Evolutionary conservation across 2,329 filamentous ascomycete genomes (phyloP).

Genomic region (Teratosphaeria nubilosa): DNA sequence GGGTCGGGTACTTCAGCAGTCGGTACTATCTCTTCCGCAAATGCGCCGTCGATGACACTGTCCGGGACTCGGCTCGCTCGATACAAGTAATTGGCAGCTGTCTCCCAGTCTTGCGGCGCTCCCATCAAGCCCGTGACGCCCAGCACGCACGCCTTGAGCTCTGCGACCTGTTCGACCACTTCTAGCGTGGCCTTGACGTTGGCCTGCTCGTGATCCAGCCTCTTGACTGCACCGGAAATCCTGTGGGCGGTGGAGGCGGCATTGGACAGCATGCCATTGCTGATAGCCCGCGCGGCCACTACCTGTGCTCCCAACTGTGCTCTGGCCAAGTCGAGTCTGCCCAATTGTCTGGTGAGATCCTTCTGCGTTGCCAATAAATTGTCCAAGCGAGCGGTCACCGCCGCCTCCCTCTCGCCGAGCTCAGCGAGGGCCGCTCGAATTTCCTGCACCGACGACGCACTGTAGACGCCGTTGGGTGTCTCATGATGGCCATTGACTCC

Average conservation of each 20-base stretch:
- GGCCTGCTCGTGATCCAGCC: conserved; percentile 81
- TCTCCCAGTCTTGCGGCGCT: conserved; percentile 96
- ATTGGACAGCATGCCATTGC: conserved; percentile 80
- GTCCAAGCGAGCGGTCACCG: conserved; percentile 65
- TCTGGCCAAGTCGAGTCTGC: conserved; percentile 77
- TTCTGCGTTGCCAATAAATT: conserved; percentile 71
- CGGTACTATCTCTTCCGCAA: conserved; percentile 85
- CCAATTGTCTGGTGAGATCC: conserved; percentile 76
- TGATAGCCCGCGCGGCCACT: conserved; percentile 70
- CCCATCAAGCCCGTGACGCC: conserved; percentile 95
- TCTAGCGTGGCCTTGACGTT: conserved; percentile 81
- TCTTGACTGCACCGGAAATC: conserved; percentile 77
- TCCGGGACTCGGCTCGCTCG: conserved; percentile 67
- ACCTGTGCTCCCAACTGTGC: conserved; percentile 81
- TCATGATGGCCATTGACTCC: not conserved
- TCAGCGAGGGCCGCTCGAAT: conserved; percentile 67
- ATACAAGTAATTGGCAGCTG: conserved; percentile 79
- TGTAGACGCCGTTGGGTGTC: conserved; percentile 41
- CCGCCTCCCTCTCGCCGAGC: conserved; percentile 65
- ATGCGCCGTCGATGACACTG: conserved; percentile 69
- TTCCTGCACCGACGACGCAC: conserved; percentile 65
- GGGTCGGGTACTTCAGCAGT: conserved; percentile 92
- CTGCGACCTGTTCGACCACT: conserved; percentile 90
- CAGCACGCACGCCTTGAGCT: conserved; percentile 92
- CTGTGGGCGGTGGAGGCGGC: conserved; percentile 77